phyloP scores from a whole-genome alignment of 2,329 filamentous ascomycete genomes.

The Diplodia intermedia region DNA sequence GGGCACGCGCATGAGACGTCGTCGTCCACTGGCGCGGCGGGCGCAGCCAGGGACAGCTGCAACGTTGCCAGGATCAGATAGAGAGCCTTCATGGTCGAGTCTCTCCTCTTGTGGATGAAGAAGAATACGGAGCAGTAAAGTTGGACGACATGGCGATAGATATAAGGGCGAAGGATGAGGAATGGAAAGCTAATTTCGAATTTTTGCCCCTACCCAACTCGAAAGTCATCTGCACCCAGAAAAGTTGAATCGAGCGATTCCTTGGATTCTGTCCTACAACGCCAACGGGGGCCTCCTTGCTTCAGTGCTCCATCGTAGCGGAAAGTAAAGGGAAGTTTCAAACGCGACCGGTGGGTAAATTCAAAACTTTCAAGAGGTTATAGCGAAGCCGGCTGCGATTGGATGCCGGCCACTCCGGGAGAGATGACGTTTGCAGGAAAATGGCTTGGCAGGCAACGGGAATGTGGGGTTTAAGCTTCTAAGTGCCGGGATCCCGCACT shows the following conservation, averaged over 20 bases:
- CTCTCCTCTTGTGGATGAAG: not conserved
- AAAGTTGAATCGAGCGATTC: not conserved
- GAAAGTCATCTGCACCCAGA: constrained; percentile 7
- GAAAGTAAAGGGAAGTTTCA: not conserved
- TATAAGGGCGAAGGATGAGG: constrained; percentile 6
- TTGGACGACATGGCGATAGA: not conserved
- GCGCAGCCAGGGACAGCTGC: constrained; percentile 3
- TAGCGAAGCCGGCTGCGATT: constrained; percentile 1
- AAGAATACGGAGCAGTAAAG: not conserved
- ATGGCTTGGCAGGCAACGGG: constrained; percentile 19
- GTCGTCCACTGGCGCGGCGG: constrained; percentile 1
- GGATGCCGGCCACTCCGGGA: not conserved
- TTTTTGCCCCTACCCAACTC: constrained; percentile 19
- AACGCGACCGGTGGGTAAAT: not conserved
- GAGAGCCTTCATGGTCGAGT: constrained; percentile 20
- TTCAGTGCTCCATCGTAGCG: not conserved
- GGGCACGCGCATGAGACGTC: constrained; percentile 9
- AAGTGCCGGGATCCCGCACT: not conserved
- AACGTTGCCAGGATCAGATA: constrained; percentile 1
- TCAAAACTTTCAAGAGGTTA: not conserved
- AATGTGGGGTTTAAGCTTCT: not conserved
- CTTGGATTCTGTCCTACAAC: constrained; percentile 10
- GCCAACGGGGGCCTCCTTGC: constrained; percentile 9
- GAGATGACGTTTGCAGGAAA: constrained; percentile 20
- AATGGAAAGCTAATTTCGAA: constrained; percentile 26